These are phyloP conservation scores for Nicotiana attenuata DNA, from an alignment of 257 asterid genomes.

Conservation along the genomic window DNA sequence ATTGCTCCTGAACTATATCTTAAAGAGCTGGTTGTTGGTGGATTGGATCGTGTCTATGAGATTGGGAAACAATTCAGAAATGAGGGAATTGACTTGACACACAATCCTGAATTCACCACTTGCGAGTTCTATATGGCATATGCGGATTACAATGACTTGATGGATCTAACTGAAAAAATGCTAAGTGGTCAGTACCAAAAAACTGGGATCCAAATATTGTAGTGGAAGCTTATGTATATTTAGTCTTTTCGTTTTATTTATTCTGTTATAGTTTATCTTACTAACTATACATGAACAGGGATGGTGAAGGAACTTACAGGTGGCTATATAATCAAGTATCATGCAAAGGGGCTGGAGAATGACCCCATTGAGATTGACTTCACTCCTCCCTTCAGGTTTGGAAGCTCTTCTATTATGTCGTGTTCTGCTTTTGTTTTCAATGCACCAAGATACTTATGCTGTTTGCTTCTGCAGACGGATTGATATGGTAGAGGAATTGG, in stretches of 20 bases:
- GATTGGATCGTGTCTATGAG: constrained; percentile 85
- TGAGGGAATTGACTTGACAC: constrained; percentile 90
- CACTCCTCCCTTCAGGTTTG: constrained; percentile 94
- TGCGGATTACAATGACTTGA: constrained; percentile 82
- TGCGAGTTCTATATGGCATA: constrained; percentile 94
- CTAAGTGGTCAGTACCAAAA: constrained; percentile 33
- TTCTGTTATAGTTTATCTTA: background rate
- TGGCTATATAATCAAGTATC: constrained; percentile 70
- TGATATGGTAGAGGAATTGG: constrained; percentile 91
- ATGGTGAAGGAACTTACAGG: constrained; percentile 94
- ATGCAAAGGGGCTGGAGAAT: constrained; percentile 67
- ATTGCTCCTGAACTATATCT: constrained; percentile 87
- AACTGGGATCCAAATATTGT: background rate
- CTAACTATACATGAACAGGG: constrained; percentile 32
- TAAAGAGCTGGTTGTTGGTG: constrained; percentile 87
- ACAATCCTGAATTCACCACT: constrained; percentile 93
- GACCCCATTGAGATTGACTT: constrained; percentile 94
- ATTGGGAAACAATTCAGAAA: constrained; percentile 91
- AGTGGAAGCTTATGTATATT: background rate
- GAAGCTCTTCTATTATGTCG: background rate
- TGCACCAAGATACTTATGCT: background rate
- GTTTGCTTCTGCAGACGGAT: constrained; percentile 48
- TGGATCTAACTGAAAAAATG: constrained; percentile 81
- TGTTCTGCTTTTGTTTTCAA: background rate
- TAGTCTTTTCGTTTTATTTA: background rate